Conservation (phyloP, 768 basidiomycete genomes). For the Amanita jacksonii region DNA sequence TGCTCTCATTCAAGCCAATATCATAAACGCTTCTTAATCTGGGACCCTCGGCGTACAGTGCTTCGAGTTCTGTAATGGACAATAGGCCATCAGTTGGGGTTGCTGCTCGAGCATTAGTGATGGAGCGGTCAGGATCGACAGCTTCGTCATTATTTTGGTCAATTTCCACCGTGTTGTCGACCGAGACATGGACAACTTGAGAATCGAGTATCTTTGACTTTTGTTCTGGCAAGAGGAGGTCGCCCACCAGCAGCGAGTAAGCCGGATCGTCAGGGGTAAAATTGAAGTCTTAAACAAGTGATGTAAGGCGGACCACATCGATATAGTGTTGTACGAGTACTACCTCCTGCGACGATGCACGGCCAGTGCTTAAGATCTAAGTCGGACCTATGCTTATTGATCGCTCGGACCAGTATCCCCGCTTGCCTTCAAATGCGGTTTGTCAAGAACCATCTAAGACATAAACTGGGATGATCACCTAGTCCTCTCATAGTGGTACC, state of each 20-base stretch:
- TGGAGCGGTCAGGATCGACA: constrained; percentile 57
- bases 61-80: constrained; percentile 41
- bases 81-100: constrained; percentile 60
- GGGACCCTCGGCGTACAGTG: constrained; percentile 30
- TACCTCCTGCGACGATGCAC: constrained; percentile 78
- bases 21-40: constrained; percentile 64
- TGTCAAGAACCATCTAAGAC: background rate
- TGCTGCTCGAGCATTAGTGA: constrained; percentile 64
- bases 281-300: too few relatives aligned
- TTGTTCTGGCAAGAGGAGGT: constrained; percentile 47
- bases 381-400: constrained; percentile 41
- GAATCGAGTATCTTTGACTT: constrained; percentile 44
- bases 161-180: constrained; percentile 43
- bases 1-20: constrained; percentile 29
- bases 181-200: constrained; percentile 60
- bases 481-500: constrained; percentile 78
- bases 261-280: constrained; percentile 73
- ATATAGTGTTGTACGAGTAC: too few relatives aligned
- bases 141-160: constrained; percentile 41
- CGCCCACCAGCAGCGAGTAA: constrained; percentile 68
- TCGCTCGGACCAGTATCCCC: constrained; percentile 62
- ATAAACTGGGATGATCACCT: constrained; percentile 31
- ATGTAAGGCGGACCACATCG: too few relatives aligned
- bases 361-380: constrained; percentile 52
- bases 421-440: constrained; percentile 49